Evolutionary conservation across 768 basidiomycete genomes (phyloP).

Genomic region (Fomitopsis pulvina): DNA sequence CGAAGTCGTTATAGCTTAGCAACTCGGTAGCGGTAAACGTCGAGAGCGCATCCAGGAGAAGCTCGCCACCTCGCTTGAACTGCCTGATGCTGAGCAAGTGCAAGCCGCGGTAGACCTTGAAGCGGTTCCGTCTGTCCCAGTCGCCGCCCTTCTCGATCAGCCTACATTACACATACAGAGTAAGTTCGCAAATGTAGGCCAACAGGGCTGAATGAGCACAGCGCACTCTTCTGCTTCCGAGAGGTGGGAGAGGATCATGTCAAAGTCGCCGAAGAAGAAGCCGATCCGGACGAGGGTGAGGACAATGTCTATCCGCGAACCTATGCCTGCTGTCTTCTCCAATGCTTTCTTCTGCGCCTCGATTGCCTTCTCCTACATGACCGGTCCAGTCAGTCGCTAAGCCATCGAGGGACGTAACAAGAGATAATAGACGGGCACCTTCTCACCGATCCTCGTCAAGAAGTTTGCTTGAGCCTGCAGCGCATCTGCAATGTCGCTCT

Average conservation of each 20-base stretch:
- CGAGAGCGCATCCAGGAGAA: constrained; percentile 85
- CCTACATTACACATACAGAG: constrained; percentile 29
- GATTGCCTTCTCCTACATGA: constrained; percentile 64
- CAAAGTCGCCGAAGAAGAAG: constrained; percentile 80
- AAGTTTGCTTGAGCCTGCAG: constrained; percentile 81
- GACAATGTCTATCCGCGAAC: constrained; percentile 89
- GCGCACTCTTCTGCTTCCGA: constrained; percentile 76
- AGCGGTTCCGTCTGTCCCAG: constrained; percentile 94
- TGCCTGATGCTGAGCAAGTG: constrained; percentile 85
- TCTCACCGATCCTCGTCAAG: constrained; percentile 85
- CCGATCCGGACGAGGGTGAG: constrained; percentile 85
- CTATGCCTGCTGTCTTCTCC: constrained; percentile 88
- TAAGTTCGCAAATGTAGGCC: background rate
- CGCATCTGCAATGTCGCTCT: constrained; percentile 88
- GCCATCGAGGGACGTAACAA: background rate
- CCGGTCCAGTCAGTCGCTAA: background rate
- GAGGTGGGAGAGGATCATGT: constrained; percentile 65
- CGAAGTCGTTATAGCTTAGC: constrained; percentile 84
- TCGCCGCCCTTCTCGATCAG: constrained; percentile 94
- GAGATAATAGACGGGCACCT: constrained; percentile 23
- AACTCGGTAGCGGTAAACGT: constrained; percentile 95
- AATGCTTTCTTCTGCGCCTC: constrained; percentile 79
- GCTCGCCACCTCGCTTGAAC: constrained; percentile 79
- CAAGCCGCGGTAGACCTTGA: constrained; percentile 92
- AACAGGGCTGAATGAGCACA: background rate